These are phyloP conservation scores for Trametes versicolor DNA, from an alignment of 1,284 basidiomycete species.

Conservation along the genomic window DNA sequence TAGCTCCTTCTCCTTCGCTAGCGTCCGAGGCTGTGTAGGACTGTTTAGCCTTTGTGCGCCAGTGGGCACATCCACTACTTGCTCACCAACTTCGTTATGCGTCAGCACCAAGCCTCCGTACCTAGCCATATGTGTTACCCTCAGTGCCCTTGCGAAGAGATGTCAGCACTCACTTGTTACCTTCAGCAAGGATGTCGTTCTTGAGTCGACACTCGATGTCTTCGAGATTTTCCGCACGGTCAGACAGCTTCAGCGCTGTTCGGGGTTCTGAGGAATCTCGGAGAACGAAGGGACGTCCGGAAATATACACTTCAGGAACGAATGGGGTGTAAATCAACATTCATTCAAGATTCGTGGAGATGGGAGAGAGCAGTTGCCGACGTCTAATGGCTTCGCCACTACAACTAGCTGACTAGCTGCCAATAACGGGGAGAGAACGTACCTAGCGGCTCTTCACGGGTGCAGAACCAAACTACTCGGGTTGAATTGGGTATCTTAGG, in stretches of 20 bases:
- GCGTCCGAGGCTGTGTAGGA: conserved; percentile 63
- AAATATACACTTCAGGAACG: conserved; percentile 79
- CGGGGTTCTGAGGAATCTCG: conserved; percentile 91
- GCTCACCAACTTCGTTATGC: conserved; percentile 86
- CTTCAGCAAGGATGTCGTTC: conserved; percentile 93
- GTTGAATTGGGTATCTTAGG: conserved; percentile 70
- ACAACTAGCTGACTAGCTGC: not conserved
- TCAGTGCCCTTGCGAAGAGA: not conserved
- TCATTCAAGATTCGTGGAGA: not conserved
- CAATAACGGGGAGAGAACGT: conserved; percentile 34
- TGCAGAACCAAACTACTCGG: conserved; percentile 87
- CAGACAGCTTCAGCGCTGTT: conserved; percentile 84
- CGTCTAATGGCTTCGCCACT: not conserved
- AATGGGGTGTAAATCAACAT: conserved; percentile 28
- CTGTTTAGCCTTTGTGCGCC: conserved; percentile 1
- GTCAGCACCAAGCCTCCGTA: conserved; percentile 94
- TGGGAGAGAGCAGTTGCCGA: not conserved
- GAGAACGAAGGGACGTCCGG: conserved; percentile 95
- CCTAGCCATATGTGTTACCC: conserved; percentile 48
- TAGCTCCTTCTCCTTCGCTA: conserved; percentile 72
- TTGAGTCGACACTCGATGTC: conserved; percentile 94
- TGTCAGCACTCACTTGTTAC: conserved; percentile 62
- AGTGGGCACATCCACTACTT: rapidly evolving
- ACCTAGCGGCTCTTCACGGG: conserved; percentile 86
- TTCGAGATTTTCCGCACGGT: conserved; percentile 95